Evolutionary conservation across 116 monocot genomes (phyloP).

Genomic region (Trichopus zeylanicus): DNA sequence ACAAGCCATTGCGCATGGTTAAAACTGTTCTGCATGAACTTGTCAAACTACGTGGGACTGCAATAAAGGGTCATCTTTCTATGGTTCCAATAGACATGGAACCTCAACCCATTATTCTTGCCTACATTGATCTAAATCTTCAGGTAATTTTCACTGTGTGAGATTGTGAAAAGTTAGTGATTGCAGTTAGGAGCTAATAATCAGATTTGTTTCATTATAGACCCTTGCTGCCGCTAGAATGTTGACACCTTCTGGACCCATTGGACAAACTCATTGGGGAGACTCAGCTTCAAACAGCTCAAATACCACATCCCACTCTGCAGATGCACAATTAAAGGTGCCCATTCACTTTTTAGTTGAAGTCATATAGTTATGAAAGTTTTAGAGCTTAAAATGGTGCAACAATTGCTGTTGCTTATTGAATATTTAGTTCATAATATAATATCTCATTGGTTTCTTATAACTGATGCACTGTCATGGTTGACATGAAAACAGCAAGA

Average conservation of each 20-base stretch:
- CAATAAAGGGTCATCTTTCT: slow-evolving; percentile 96
- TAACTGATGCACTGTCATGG: neutral
- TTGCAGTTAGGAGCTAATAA: neutral
- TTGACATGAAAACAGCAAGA: slow-evolving; percentile 74
- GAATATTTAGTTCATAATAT: neutral
- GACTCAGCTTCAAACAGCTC: slow-evolving; percentile 81
- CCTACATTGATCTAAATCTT: slow-evolving; percentile 93
- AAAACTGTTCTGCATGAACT: slow-evolving; percentile 99
- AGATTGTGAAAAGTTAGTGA: neutral
- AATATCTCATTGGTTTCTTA: neutral
- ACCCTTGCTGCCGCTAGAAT: slow-evolving; percentile 98
- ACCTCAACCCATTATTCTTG: slow-evolving; percentile 98
- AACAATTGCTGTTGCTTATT: too few relatives aligned
- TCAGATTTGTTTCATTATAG: slow-evolving; percentile 30
- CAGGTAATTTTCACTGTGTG: slow-evolving; percentile 37
- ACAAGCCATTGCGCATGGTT: slow-evolving; percentile 95
- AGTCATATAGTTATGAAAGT: too few relatives aligned
- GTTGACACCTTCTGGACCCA: slow-evolving; percentile 85
- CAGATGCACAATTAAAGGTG: slow-evolving; percentile 98
- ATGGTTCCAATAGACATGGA: slow-evolving; percentile 99
- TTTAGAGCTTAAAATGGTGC: too few relatives aligned
- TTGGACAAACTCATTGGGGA: slow-evolving; percentile 92
- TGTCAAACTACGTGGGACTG: slow-evolving; percentile 92
- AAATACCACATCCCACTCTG: slow-evolving; percentile 58
- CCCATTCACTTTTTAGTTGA: neutral